A percentile compares a stretch with the other conserved stretches of the same genome.
phyloP scores from a whole-genome alignment of 805 yeast genomes.

The Candida vaughaniae region DNA sequence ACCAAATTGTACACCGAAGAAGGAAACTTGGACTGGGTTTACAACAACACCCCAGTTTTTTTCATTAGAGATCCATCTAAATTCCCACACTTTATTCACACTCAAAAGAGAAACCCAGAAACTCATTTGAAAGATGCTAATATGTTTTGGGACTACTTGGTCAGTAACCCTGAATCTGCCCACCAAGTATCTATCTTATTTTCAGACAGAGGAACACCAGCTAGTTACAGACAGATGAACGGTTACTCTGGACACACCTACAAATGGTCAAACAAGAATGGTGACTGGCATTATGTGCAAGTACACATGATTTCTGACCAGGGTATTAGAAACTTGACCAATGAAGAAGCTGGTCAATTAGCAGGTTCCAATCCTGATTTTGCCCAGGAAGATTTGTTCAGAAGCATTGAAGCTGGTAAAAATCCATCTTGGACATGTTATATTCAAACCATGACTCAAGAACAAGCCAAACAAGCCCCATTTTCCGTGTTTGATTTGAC shows the following conservation, averaged over 20 bases:
- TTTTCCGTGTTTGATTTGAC: constrained; percentile 89
- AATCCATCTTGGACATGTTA: constrained; percentile 83
- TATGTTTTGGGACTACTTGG: constrained; percentile 83
- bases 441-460: constrained; percentile 83
- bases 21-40: constrained; percentile 82
- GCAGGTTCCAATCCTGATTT: constrained; percentile 81
- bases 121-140: constrained; percentile 77
- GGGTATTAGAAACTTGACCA: constrained; percentile 50
- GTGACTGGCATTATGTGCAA: constrained; percentile 78
- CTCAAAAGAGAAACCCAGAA: constrained; percentile 84
- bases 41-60: constrained; percentile 84
- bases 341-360: constrained; percentile 66
- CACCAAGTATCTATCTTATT: constrained; percentile 76
- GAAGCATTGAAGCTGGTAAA: constrained; percentile 74
- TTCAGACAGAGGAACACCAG: constrained; percentile 82
- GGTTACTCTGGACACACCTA: constrained; percentile 85
- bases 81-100: constrained; percentile 85
- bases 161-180: constrained; percentile 67
- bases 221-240: constrained; percentile 72
- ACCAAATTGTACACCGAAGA: constrained; percentile 80
- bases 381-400: constrained; percentile 77
- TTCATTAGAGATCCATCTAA: constrained; percentile 82
- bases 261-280: constrained; percentile 73
- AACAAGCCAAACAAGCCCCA: constrained; percentile 70
- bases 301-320: constrained; percentile 71